Evolutionary conservation across 495 filamentous ascomycete species (phyloP), one percentile per base, ranked within the genome.

Genomic region (Podospora comata): DNA sequence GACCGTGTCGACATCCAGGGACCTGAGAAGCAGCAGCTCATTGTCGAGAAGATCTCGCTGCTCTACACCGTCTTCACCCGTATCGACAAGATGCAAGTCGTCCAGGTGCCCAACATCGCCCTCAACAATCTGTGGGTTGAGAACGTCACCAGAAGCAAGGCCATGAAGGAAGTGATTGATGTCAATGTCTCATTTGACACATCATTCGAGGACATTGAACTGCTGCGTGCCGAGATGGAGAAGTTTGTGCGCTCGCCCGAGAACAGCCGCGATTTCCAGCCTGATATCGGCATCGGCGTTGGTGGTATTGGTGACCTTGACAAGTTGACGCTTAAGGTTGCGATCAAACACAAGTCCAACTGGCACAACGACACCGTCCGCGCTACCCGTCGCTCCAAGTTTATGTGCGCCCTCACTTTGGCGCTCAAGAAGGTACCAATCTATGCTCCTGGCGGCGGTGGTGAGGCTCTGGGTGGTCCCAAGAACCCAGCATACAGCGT

Each of bases 301-400:
- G 84, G 86, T 32, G 89, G 92, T 32, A 87, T 97, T 26, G 91
- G 88, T 32, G 90, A 95, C 73, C 88, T 97, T 83, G 91, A 97
- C 76, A 95, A 96, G 77, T 82, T 99, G 30, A 86, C 90, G 72
- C 85, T 99, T 48, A 88, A 87, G 68, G 85, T 95, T 53, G 90
- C 91, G 69, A 92, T 97, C 73, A 88, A 88, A 67, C 93, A 97
- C 83, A 97, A 97, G 81, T 90, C 90, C 69, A 99, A 98, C 81
- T 99, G 95, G 95, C 88, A 94, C 59, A 97, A 96, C 76, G 94
- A 97, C 68, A 85, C 87, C 32, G 83, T 98, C 54, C 89, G 94
- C 26, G 87, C 90, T 26, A 85, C 91, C 18, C 89, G 95, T 56
- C 90, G 94, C 65, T 95, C 91, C 73, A 97, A 96, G 78, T 97